These are phyloP conservation scores for Candida tropicalis DNA, from an alignment of 1,139 yeast species.

Conservation along the genomic window DNA sequence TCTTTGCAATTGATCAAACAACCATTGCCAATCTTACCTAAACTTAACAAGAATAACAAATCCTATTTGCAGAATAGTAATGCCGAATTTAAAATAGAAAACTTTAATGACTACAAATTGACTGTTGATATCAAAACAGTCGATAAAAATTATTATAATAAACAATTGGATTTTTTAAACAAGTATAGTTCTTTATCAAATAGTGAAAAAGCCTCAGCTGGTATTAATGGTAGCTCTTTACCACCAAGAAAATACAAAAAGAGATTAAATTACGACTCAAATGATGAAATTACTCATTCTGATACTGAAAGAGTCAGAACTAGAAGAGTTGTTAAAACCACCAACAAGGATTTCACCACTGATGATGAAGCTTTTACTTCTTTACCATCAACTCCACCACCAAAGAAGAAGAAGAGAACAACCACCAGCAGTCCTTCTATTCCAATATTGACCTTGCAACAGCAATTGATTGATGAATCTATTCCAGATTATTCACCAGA, in stretches of 20 bases:
- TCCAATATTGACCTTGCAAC: conserved; percentile 41
- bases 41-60: conserved; percentile 1
- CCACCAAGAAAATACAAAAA: conserved; percentile 36
- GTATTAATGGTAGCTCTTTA: conserved; percentile 15
- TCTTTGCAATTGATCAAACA: conserved; percentile 28
- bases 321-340: conserved; percentile 51
- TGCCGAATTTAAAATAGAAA: conserved; percentile 50
- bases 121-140: conserved; percentile 50
- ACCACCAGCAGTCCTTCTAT: conserved; percentile 12
- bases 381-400: conserved; percentile 20
- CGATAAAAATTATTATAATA: conserved; percentile 44
- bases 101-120: conserved; percentile 48
- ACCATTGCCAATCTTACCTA: conserved; percentile 48
- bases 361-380: conserved; percentile 10
- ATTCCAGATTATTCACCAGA: conserved; percentile 79
- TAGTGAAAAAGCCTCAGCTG: conserved; percentile 19
- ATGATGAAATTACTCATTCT: conserved; percentile 28
- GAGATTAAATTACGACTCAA: conserved; percentile 24
- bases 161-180: conserved; percentile 52
- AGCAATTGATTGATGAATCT: conserved; percentile 55
- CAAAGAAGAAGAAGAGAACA: conserved; percentile 24
- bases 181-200: conserved; percentile 43
- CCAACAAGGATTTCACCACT: conserved; percentile 12
- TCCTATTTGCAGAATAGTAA: conserved; percentile 7
- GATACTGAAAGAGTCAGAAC: conserved; percentile 55